phyloP scores from a whole-genome alignment of 1,284 basidiomycete species.

The Irpex rosettiformis region DNA sequence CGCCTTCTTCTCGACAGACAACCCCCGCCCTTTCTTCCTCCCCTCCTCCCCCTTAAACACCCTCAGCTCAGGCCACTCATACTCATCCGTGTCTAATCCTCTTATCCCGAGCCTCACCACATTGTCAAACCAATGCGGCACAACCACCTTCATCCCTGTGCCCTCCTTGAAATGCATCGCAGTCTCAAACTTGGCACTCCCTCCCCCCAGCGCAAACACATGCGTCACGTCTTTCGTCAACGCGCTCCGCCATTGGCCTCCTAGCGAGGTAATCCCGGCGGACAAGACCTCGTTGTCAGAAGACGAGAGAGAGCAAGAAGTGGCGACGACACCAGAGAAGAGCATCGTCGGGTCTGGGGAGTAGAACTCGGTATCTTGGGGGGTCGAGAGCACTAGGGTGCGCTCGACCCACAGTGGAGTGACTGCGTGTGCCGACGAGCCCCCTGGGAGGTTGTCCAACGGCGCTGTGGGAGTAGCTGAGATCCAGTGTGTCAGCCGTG shows the following conservation, averaged over 20 bases:
- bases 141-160: conserved; percentile 57
- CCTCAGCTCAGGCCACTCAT: conserved; percentile 71
- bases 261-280: conserved; percentile 71
- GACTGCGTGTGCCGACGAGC: conserved; percentile 19
- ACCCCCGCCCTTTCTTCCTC: conserved; percentile 18
- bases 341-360: conserved; percentile 74
- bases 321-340: conserved; percentile 80
- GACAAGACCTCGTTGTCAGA: conserved; percentile 72
- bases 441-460: conserved; percentile 22
- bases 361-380: conserved; percentile 58
- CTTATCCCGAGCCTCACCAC: conserved; percentile 60
- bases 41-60: conserved; percentile 34
- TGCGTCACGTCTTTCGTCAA: conserved; percentile 86
- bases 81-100: conserved; percentile 53
- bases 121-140: conserved; percentile 86
- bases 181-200: conserved; percentile 56
- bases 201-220: conserved; percentile 59
- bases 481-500: conserved; percentile 27
- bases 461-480: conserved; percentile 19
- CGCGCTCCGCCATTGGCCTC: conserved; percentile 75
- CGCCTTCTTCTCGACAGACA: conserved; percentile 39
- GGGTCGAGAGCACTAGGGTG: conserved; percentile 51
- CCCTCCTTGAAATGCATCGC: conserved; percentile 55
- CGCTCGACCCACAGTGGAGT: conserved; percentile 62
- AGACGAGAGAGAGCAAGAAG: conserved; percentile 58